Evolutionary conservation across 441 rosid species (phyloP), one percentile per base, ranked within the genome.

Genomic region (Erodium texanum): DNA sequence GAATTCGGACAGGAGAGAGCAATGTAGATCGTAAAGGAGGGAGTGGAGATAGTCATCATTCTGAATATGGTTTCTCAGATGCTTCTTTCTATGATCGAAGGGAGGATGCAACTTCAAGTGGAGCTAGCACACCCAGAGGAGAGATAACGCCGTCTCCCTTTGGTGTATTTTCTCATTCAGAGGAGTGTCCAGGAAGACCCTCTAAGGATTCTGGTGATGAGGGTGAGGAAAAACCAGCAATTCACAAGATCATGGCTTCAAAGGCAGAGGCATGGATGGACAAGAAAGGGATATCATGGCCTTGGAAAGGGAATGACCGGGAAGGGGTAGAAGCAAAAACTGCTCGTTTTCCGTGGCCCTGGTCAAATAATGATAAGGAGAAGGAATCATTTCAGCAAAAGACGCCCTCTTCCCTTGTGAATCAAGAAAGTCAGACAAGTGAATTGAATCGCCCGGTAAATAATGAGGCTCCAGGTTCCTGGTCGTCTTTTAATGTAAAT

Each of bases 41-140:
- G 64, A 84, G 86, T 71, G 85, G 87, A 16, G 94, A 85, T 79
- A 78, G 90, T 74, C 88, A 84, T 77, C 74, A 76, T 71, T 86
- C 87, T 68, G 96, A 93, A 63, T 84, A 80, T 68, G 87, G 82
- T 65, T 82, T 78, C 72, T 81, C 80, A 7, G 87, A 83, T 68
- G 81, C 80, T 29, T 79, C 78, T 67, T 71, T 77, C 10, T 76
- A 76, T 67, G 93, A 90, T 71, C 87, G 79, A 66, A 85, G 85
- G 80, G 98, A 93, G 62, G 93, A 90, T 80, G 92, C 82, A 22
- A 84, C 75, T 68, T 87, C 96, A 14, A 93, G 93, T 74, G 95
- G 93, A 67, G 90, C 92, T 73, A 90, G 90, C 78, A 89, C 99
- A 45, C 96, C 97, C 20, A 82, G 93, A 76, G 99, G 92, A 68